phyloP scores from a whole-genome alignment of 495 filamentous ascomycete genomes.

The Thozetella sp. region DNA sequence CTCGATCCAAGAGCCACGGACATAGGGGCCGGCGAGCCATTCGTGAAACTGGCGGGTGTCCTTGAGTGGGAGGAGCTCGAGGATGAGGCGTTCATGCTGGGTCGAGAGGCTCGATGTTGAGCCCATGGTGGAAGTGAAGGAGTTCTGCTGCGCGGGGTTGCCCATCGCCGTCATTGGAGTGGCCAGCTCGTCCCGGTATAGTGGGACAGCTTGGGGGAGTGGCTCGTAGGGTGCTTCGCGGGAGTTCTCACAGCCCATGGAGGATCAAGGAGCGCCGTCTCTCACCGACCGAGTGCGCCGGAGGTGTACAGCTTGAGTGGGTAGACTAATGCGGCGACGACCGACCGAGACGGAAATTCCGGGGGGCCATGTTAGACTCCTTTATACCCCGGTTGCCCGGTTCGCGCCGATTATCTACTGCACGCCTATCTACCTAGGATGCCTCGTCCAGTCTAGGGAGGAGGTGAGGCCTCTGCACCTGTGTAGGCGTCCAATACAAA shows the following conservation, averaged over 20 bases:
- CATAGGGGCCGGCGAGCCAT: constrained; percentile 24
- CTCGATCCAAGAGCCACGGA: constrained; percentile 29
- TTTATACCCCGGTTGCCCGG: not conserved
- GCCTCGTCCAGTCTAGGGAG: not conserved
- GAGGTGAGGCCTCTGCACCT: too few relatives aligned
- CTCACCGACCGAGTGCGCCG: too few relatives aligned
- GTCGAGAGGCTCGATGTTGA: constrained; percentile 6
- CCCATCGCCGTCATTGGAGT: constrained; percentile 11
- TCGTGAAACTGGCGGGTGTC: constrained; percentile 23
- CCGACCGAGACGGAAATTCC: not conserved
- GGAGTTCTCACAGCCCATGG: not conserved
- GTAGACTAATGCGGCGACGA: too few relatives aligned
- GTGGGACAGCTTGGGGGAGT: constrained; percentile 1
- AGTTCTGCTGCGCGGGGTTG: constrained; percentile 8
- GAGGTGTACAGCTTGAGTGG: too few relatives aligned
- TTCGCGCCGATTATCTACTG: too few relatives aligned
- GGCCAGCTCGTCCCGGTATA: not conserved
- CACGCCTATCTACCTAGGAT: too few relatives aligned
- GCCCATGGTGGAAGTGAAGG: not conserved
- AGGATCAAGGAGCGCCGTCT: not conserved
- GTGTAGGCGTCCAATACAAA: too few relatives aligned
- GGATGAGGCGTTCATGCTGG: constrained; percentile 32
- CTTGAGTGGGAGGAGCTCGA: constrained; percentile 31
- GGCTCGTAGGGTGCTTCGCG: constrained; percentile 5
- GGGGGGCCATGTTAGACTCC: not conserved